A percentile compares a stretch with the other conserved stretches of the same genome.
Evolutionary conservation across 495 filamentous ascomycete species (phyloP).

Genomic region (Penicillium lagena): DNA sequence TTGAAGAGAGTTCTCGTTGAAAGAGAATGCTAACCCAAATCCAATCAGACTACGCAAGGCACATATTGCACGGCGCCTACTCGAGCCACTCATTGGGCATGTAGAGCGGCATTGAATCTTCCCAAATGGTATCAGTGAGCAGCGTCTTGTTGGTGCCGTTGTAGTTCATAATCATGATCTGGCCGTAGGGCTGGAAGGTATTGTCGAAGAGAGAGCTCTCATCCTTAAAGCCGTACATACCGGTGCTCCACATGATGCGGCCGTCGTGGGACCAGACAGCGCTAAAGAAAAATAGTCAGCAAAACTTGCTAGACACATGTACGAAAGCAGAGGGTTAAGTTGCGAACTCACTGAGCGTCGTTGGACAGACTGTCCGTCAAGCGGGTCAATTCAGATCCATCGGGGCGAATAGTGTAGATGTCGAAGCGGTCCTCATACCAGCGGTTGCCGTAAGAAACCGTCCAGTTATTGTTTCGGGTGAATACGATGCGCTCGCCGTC

Average conservation of each 20-base stretch:
- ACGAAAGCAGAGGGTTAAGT: no score
- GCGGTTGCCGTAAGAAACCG: not conserved
- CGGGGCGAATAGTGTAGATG: conserved; percentile 1
- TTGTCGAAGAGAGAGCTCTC: conserved; percentile 26
- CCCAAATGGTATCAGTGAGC: conserved; percentile 26
- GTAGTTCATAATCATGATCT: conserved; percentile 27
- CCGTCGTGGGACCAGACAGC: conserved; percentile 34
- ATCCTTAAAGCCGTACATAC: conserved; percentile 28
- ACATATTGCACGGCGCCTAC: no score
- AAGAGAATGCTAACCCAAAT: no score
- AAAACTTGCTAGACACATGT: no score
- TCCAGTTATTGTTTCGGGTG: conserved; percentile 2
- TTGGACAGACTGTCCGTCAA: conserved; percentile 4
- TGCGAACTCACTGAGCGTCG: conserved; percentile 4
- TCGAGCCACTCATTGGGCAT: conserved; percentile 8
- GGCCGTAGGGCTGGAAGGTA: conserved; percentile 30
- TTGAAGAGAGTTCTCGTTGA: no score
- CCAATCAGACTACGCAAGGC: no score
- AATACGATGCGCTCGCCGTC: conserved; percentile 8
- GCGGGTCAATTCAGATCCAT: not conserved
- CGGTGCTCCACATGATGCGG: conserved; percentile 24
- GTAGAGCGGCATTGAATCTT: conserved; percentile 28
- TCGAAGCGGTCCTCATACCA: not conserved
- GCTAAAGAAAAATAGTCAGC: no score
- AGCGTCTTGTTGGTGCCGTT: conserved; percentile 24